These are phyloP conservation scores for Sclerotinia minor DNA, from an alignment of 2,329 filamentous ascomycete species.

Conservation along the genomic window DNA sequence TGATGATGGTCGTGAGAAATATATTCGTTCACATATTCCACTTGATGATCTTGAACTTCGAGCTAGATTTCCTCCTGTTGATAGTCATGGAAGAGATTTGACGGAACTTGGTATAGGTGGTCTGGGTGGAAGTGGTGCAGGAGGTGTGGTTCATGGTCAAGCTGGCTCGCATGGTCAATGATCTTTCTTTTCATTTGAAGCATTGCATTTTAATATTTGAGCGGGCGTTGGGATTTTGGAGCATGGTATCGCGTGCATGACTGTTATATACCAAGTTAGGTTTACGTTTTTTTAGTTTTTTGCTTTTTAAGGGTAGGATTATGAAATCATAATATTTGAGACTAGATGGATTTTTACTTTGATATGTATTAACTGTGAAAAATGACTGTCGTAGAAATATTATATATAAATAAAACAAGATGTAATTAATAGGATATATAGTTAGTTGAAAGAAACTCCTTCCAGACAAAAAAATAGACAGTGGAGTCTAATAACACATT, in stretches of 20 bases:
- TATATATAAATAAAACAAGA: no score
- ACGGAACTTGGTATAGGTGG: constrained; percentile 26
- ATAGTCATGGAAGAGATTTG: constrained; percentile 43
- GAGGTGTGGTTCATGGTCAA: constrained; percentile 30
- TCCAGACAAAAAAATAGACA: no score
- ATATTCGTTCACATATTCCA: constrained; percentile 80
- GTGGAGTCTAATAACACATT: no score
- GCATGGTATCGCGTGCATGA: not conserved
- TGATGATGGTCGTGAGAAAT: constrained; percentile 69
- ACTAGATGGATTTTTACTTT: no score
- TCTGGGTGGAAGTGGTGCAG: constrained; percentile 24
- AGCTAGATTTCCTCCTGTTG: constrained; percentile 69
- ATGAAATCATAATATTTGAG: not conserved
- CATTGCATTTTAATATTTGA: not conserved
- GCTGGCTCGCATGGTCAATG: constrained; percentile 34
- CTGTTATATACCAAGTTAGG: constrained; percentile 7
- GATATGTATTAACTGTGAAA: no score
- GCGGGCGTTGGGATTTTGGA: not conserved
- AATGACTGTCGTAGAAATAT: no score
- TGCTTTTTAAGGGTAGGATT: not conserved
- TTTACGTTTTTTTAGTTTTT: not conserved
- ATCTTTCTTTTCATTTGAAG: not conserved
- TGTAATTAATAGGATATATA: no score
- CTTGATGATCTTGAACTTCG: constrained; percentile 78
- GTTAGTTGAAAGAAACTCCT: no score